Conservation (phyloP, 352 stramenopile genomes). For the Globisporangium abappressorium region DNA sequence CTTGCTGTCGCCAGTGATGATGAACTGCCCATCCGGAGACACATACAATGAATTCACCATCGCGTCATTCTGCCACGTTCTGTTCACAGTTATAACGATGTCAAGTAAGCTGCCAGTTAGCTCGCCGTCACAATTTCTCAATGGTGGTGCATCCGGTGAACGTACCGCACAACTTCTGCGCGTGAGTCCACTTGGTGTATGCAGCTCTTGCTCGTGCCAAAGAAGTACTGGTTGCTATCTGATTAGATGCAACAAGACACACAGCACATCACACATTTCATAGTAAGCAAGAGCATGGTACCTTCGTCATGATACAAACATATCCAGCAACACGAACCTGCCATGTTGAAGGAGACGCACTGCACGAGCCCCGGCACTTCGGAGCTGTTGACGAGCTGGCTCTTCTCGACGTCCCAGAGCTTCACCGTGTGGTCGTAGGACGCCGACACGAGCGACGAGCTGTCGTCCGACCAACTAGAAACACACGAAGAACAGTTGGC, state of each 20-base stretch:
- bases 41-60: conserved; percentile 88
- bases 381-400: conserved; percentile 52
- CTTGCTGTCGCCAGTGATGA: conserved; percentile 85
- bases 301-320: neutral
- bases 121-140: neutral
- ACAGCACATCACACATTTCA: neutral
- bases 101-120: neutral
- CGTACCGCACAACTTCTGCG: conserved; percentile 35
- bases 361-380: conserved; percentile 80
- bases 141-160: neutral
- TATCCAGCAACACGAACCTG: conserved; percentile 30
- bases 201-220: conserved; percentile 78
- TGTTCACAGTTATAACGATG: conserved; percentile 16
- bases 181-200: conserved; percentile 74
- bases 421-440: conserved; percentile 89
- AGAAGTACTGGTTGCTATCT: conserved; percentile 84
- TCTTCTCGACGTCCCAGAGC: conserved; percentile 85
- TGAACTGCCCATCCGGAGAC: conserved; percentile 64
- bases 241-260: neutral
- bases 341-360: conserved; percentile 79
- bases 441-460: conserved; percentile 61
- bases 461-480: conserved; percentile 73
- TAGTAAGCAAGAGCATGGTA: neutral
- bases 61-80: conserved; percentile 78
- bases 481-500: neutral